phyloP scores from a whole-genome alignment of 164 flowering plant species.

The Berberis thunbergii region DNA sequence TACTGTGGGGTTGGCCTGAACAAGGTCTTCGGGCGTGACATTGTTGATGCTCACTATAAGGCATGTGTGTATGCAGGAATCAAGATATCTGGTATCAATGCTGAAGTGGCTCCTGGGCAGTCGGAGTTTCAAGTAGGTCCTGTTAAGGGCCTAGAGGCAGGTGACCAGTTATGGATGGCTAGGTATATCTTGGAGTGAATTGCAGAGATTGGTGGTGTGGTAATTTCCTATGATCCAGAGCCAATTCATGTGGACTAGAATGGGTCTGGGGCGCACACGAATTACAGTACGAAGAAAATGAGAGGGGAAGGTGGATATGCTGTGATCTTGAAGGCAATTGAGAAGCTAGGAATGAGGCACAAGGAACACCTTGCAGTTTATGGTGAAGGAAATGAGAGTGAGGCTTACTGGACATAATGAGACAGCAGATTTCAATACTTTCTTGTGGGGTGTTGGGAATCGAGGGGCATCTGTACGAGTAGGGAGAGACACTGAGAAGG shows the following conservation, averaged over 20 bases:
- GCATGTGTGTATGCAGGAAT: conserved; percentile 56
- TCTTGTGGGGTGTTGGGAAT: conserved; percentile 28
- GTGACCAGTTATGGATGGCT: conserved; percentile 53
- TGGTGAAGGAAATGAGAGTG: conserved; percentile 40
- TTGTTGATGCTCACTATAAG: conserved; percentile 55
- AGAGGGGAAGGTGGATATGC: conserved; percentile 33
- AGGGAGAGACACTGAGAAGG: conserved; percentile 11
- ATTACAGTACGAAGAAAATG: conserved; percentile 44
- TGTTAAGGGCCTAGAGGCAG: conserved; percentile 45
- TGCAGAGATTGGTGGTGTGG: conserved; percentile 34
- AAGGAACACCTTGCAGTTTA: conserved; percentile 35
- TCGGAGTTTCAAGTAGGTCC: conserved; percentile 76
- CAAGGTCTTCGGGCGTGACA: conserved; percentile 51
- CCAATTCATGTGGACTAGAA: conserved; percentile 51
- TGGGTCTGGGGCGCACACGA: conserved; percentile 52
- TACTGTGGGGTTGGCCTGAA: conserved; percentile 55
- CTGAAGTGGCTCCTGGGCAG: conserved; percentile 69
- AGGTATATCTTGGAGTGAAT: conserved; percentile 57
- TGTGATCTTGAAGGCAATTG: conserved; percentile 29
- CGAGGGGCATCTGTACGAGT: conserved; percentile 15
- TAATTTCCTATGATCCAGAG: conserved; percentile 38
- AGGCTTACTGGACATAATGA: conserved; percentile 37
- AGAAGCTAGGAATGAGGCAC: conserved; percentile 38
- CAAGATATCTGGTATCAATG: conserved; percentile 53
- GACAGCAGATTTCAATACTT: conserved; percentile 34